Base-by-base conservation (phyloP, 192 early-diverging fungal genomes). In the Bifiguratus adelaidae region DNA sequence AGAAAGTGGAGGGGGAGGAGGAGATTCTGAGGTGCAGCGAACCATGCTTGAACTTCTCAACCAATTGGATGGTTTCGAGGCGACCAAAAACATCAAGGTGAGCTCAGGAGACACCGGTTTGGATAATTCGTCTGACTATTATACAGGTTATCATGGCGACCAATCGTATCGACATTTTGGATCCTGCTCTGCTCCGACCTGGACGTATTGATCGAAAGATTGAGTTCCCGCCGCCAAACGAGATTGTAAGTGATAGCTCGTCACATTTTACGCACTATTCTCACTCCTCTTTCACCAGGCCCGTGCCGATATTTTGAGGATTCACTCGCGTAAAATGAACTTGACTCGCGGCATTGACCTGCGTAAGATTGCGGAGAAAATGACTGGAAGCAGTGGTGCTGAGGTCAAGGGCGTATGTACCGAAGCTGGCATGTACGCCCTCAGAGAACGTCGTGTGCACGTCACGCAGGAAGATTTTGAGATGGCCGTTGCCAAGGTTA, bases 391-490 rank as follows among this genome's bases (percentile, higher is more conserved):
- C 43, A 89, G 85, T 61, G 88, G 88, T 50, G 88, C 88, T 9
- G 88, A 90, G 55, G 88, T 90, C 55, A 90, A 90, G 44, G 88
- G 79, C 41, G 84, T 88, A 24, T 90, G 88, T 59, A 88, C 88
- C 28, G 88, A 90, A 55, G 88, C 85, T 8, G 86, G 86, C 59
- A 91, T 88, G 88, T 91, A 88, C 56, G 88, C 88, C 15, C 68
- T 91, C 28, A 78, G 88, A 45, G 96, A 99, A 70, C 80, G 96
- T 30, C 80, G 96, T 51, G 94, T 99, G 40, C 96, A 99, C 58
- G 96, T 99, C 8, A 99, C 92, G 7, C 96, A 99, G 63, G 94
- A 99, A 67, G 96, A 99, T 70, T 99, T 99, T 78, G 95, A 98
- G 63, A 89, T 98, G 89, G 91, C 95, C 9, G 92, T 98, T 16